Base-by-base conservation (phyloP, 2,329 filamentous ascomycete genomes). In the Fusarium protoensiforme region DNA sequence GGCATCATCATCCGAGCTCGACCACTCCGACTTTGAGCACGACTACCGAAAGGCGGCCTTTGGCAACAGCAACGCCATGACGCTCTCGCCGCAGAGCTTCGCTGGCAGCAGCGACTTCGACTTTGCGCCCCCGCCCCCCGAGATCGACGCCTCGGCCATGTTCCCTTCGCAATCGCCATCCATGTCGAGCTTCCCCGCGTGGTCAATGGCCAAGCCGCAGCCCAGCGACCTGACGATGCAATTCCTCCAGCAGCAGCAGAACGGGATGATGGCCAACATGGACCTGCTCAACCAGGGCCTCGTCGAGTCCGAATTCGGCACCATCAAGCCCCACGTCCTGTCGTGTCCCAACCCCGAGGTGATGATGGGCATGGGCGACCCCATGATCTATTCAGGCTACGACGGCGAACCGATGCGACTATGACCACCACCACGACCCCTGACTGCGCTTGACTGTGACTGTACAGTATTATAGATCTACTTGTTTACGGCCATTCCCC, bases 291-390 rank as follows among this genome's bases (percentile, higher is more conserved):
- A 82, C 61, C 87, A 88, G 67, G 85, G 85, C 4, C 78, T 89
- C 4, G 79, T 89, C 31, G 87, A 88, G 70, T 84, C 84, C 4
- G 86, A 87, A 43, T 88, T 88, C 58, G 85, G 86, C 39, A 87
- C 84, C 29, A 86, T 90, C 73, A 89, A 90, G 81, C 87, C 88
- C 14, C 87, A 89, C 64, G 84, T 87, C 51, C 81, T 90, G 48
- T 85, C 85, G 39, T 87, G 86, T 73, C 81, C 85, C 46, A 87
- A 88, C 61, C 83, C 86, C 1, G 87, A 89, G 51, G 86, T 87
- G 9, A 90, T 90, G 87, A 83, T 90, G 78, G 86, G 88, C 20
- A 85, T 89, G 76, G 85, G 84, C 20, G 88, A 90, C 69, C 88
- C 88, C 1, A 90, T 90, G 88, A 89, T 90, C 64, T 90, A 86